Evolutionary conservation across 495 filamentous ascomycete species (phyloP).

Genomic region (Tuber calosporum): DNA sequence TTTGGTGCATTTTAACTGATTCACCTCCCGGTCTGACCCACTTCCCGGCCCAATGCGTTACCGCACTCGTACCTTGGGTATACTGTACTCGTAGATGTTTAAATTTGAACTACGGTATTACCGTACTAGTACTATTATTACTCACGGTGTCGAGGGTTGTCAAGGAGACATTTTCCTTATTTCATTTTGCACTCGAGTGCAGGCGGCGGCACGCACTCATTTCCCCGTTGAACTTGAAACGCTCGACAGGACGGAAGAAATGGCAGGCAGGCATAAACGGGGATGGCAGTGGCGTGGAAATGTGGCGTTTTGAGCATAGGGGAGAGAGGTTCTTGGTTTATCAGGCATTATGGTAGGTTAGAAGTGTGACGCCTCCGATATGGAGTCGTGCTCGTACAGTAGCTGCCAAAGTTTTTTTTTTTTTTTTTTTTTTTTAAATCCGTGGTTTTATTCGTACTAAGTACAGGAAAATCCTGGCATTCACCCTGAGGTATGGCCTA

Average conservation of each 20-base stretch:
- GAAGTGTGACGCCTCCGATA: not conserved
- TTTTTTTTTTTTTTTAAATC: too few species aligned
- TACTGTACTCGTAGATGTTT: too few species aligned
- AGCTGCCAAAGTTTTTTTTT: not conserved
- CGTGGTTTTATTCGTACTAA: too few species aligned
- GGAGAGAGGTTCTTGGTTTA: not conserved
- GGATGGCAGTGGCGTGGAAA: not conserved
- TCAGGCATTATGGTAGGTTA: not conserved
- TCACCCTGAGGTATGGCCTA: too few species aligned
- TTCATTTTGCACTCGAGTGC: too few species aligned
- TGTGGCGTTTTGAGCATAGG: not conserved
- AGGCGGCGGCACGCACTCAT: not conserved
- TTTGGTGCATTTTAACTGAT: not conserved
- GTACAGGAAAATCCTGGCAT: too few species aligned
- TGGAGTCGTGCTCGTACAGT: too few species aligned
- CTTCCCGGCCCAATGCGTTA: not conserved
- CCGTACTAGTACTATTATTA: not conserved
- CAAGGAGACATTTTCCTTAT: not conserved
- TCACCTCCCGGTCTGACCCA: not conserved
- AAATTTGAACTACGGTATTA: too few species aligned
- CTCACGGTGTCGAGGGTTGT: not conserved
- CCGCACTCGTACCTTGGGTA: not conserved
- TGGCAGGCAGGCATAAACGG: not conserved
- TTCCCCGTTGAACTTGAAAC: not conserved
- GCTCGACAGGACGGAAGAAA: not conserved